Base-by-base conservation (phyloP, 2,329 filamentous ascomycete species). In the Calonectria hongkongensis region DNA sequence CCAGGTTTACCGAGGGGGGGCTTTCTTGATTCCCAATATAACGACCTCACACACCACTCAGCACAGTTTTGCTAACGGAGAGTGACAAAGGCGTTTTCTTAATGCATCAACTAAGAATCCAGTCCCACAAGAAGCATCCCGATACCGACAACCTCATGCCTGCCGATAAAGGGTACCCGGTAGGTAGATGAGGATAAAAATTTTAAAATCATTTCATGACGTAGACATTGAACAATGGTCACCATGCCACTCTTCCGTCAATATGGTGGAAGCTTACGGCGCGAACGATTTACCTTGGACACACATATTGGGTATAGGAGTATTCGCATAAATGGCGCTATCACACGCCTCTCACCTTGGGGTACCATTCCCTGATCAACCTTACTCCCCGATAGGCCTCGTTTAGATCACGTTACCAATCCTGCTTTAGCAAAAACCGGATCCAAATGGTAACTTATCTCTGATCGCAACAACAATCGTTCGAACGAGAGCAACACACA, bases 11-110 rank as follows among this genome's bases (percentile, higher is more conserved):
- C 13, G 36, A 25, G 15, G 36, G 33, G 39, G 36, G 33, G n/a
- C 21, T 28, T 41, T 27, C 54, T 41, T 60, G 33, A 60, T 30
- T 25, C 36, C 36, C 33, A 13, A 25, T 41, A 33, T 18, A 15
- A 25, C 36, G 21, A 60, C 54, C 54, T 41, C 33, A 41, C 54
- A 58, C 54, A 39, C 54, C 33, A 30, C 9, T 9, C 33, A 16
- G 33, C 54, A 60, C 54, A 60, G 54, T 60, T 41, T 60, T 36
- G 33, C 36, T 2, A 13, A 60, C 36, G 54, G 21, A 60, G n/a
- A 41, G 54, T 41, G 39, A 60, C 54, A 60, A 60, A 60, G 33
- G 12, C n/a, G 3, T 18, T 39, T 41, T 13, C 21, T 8, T 28
- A 21, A 18, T 18, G 54, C 21, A 9, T 15, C 39, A 25, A 9